Evolutionary conservation across 176 grass and related monocot genomes (phyloP).

Genomic region (Urochloa ruziziensis): DNA sequence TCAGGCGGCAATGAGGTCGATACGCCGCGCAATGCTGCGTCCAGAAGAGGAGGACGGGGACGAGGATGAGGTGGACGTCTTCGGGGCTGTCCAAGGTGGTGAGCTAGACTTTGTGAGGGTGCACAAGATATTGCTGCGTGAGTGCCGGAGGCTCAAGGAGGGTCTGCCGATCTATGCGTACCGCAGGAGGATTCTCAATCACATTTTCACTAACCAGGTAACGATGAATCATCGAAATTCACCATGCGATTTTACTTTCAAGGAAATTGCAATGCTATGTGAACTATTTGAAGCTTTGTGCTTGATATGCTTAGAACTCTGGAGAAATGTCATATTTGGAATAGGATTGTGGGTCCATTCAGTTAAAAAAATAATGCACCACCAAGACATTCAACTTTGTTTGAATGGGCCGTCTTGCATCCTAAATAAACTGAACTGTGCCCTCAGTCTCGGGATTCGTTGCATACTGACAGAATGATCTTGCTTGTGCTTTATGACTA

Average conservation of each 20-base stretch:
- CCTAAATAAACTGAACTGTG: background rate
- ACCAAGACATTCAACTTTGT: background rate
- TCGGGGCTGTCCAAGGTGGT: constrained; percentile 26
- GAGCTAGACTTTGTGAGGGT: constrained; percentile 56
- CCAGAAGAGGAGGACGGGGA: background rate
- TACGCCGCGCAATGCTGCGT: constrained; percentile 29
- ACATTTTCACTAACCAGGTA: constrained; percentile 72
- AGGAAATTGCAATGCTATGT: constrained; percentile 4
- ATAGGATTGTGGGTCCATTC: background rate
- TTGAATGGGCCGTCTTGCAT: background rate
- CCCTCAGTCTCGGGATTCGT: background rate
- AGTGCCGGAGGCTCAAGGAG: constrained; percentile 81
- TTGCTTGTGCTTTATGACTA: background rate
- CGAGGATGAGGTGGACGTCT: constrained; percentile 40
- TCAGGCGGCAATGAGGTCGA: constrained; percentile 45
- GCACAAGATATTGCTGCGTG: constrained; percentile 57
- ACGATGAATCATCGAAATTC: background rate
- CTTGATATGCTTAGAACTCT: constrained; percentile 1
- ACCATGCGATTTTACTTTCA: constrained; percentile 7
- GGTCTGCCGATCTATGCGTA: constrained; percentile 71
- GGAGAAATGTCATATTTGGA: background rate
- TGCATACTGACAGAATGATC: background rate
- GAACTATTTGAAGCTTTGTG: background rate
- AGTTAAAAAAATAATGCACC: background rate
- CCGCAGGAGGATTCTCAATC: constrained; percentile 54